A percentile compares a stretch with the other conserved stretches of the same genome.
Conservation (phyloP, 495 filamentous ascomycete genomes). For the Choiromyces venosus region DNA sequence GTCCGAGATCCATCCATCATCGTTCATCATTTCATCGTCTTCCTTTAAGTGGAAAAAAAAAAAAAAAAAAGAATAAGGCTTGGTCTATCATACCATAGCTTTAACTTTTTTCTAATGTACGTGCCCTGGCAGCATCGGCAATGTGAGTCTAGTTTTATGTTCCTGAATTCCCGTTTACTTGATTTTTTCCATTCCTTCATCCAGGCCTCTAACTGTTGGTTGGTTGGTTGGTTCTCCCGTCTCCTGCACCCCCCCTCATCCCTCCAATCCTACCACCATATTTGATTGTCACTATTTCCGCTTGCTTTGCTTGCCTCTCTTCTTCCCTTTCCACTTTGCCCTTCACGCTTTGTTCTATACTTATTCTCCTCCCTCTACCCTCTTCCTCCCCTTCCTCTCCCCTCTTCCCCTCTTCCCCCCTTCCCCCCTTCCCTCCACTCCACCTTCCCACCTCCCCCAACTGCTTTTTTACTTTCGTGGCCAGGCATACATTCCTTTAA, state of each 20-base stretch:
- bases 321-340: background rate
- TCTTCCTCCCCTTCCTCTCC: conserved; percentile 4
- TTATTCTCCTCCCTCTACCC: background rate
- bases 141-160: background rate
- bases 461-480: conserved; percentile 12
- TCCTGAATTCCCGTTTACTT: background rate
- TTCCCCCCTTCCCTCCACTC: background rate
- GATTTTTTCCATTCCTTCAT: background rate
- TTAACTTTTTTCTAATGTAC: background rate
- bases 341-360: conserved; percentile 1
- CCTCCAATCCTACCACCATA: background rate
- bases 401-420: background rate
- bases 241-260: background rate
- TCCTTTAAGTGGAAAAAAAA: background rate
- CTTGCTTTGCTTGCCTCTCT: background rate
- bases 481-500: conserved; percentile 19
- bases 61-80: background rate
- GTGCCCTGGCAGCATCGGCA: background rate
- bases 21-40: background rate
- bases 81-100: no score
- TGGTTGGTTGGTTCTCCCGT: conserved; percentile 7
- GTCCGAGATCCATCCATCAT: background rate
- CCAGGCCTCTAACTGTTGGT: background rate
- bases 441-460: background rate
- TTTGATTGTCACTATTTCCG: background rate